phyloP scores from a whole-genome alignment of 116 monocot species.

The Posidonia oceanica region DNA sequence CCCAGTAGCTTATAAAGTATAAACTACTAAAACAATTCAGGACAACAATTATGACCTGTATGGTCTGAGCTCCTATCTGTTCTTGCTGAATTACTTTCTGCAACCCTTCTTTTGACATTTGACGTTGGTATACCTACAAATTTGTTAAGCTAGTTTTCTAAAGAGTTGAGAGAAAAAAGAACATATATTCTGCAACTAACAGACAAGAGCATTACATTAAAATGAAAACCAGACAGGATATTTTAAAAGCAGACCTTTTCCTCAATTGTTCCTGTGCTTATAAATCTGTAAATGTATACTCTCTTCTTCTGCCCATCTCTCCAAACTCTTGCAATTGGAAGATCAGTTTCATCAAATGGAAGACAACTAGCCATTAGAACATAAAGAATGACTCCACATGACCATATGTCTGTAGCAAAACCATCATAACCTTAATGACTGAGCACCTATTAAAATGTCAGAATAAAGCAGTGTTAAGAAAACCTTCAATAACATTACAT shows the following conservation, averaged over 20 bases:
- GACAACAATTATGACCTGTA: constrained; percentile 19
- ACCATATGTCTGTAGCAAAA: too few relatives aligned
- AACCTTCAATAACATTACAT: too few relatives aligned
- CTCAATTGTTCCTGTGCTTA: constrained; percentile 95
- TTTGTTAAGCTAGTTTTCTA: background rate
- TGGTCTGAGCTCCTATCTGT: constrained; percentile 10
- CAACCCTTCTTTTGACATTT: constrained; percentile 99
- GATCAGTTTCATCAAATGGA: too few relatives aligned
- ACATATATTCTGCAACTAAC: too few relatives aligned
- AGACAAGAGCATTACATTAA: too few relatives aligned
- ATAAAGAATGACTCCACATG: too few relatives aligned
- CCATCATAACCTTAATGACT: too few relatives aligned
- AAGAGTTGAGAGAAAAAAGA: background rate
- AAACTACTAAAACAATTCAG: background rate
- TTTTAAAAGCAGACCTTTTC: constrained; percentile 56
- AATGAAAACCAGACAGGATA: background rate
- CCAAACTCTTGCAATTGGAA: too few relatives aligned
- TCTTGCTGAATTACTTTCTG: constrained; percentile 97
- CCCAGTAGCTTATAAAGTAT: too few relatives aligned
- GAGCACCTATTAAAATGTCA: too few relatives aligned
- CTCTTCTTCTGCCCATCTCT: constrained; percentile 98
- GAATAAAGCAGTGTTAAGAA: too few relatives aligned
- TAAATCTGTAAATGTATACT: constrained; percentile 88
- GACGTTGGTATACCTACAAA: constrained; percentile 85
- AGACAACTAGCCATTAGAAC: too few relatives aligned